These are phyloP conservation scores for Dissophora ornata DNA, from an alignment of 192 early-diverging fungal species.

Conservation along the genomic window DNA sequence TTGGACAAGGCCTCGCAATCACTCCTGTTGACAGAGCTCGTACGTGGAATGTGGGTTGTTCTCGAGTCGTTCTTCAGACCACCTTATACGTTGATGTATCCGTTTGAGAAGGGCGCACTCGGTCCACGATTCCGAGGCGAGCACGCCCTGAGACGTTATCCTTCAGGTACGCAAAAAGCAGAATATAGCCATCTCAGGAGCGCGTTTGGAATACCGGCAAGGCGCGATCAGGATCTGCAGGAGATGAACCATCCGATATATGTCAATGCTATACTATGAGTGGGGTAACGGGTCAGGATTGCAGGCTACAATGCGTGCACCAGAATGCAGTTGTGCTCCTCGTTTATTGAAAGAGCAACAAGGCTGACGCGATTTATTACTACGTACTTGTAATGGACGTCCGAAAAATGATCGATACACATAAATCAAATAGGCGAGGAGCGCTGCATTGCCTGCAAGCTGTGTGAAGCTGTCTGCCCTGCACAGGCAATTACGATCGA, in stretches of 20 bases:
- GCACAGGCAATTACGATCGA: constrained; percentile 99
- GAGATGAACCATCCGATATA: no score
- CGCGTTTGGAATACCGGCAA: no score
- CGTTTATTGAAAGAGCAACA: no score
- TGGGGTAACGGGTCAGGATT: no score
- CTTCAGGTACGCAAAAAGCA: constrained; percentile 79
- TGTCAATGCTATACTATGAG: no score
- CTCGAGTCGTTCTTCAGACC: constrained; percentile 93
- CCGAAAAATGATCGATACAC: no score
- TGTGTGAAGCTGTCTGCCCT: constrained; percentile 98
- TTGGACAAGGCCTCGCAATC: constrained; percentile 74
- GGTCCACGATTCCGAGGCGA: constrained; percentile 96
- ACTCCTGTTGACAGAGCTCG: constrained; percentile 91
- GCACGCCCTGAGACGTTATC: constrained; percentile 95
- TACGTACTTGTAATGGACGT: no score
- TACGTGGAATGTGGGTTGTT: constrained; percentile 92
- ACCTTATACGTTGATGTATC: constrained; percentile 98
- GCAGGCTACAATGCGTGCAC: no score
- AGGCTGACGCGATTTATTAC: no score
- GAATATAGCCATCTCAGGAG: no score
- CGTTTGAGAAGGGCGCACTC: constrained; percentile 93
- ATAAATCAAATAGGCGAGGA: constrained; percentile 91
- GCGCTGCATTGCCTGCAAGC: constrained; percentile 98
- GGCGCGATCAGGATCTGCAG: no score
- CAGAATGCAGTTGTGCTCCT: no score